Evolutionary conservation across 805 yeast genomes (phyloP), one percentile per base, ranked within the genome.

Genomic region (Kluyveromyces nonfermentans): DNA sequence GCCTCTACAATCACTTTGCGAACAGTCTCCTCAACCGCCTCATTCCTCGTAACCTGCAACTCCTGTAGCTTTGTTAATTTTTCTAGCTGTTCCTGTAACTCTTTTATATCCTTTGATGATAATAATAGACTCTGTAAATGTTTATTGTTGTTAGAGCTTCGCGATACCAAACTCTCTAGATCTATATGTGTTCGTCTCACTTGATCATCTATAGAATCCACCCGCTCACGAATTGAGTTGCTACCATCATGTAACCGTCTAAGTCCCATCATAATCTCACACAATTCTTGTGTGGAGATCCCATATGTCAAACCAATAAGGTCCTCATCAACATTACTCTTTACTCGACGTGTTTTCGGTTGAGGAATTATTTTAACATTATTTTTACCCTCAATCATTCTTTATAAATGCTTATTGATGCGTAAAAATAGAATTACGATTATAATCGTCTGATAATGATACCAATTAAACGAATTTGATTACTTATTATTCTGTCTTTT

Each of bases 81-180:
- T 32, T 49, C 34, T 20, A 44, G 28, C 21, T 33, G 36, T 20
- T 37, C 42, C 19, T 44, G 43, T 15, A 44, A 43, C 32, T 41
- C 39, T 30, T 44, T 42, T 2, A 46, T 46, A 21, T 45, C 47
- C 33, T 49, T 43, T 9, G 47, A 33, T 15, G 49, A 41, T 25
- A 46, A 41, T 32, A 47, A 41, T 42, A 49, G 43, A 30, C 46
- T 44, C 30, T 49, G 49, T 19, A 49, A 40, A 32, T 49, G 52
- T 22, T 46, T 49, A 33, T 49, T 49, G 42, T 49, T 49, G 46
- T 49, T 49, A 17, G 46, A 33, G 21, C 50, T 46, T 34, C 52
- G 42, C 14, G 47, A 37, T 33, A 46, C 48, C 28, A 49, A 34
- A 33, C 44, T 45, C 33, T 49, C 48, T 16, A 49, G 43, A 25